Evolutionary conservation across 306 rosid species (phyloP).

Genomic region (Acmispon strigosus): DNA sequence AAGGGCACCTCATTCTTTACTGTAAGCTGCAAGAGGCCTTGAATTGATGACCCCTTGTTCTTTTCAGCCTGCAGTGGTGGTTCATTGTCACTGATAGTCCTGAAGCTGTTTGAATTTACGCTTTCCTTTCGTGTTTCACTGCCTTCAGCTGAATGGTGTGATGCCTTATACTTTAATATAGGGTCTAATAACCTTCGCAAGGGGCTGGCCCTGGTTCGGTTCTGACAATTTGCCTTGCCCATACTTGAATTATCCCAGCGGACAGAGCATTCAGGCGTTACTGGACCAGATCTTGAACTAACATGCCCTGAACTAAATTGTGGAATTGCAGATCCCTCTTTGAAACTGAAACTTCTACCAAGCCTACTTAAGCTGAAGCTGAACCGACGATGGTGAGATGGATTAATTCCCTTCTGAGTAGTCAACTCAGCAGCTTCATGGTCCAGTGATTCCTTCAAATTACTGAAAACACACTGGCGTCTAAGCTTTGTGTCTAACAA

Average conservation of each 20-base stretch:
- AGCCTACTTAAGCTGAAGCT: conserved; percentile 84
- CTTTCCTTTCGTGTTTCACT: conserved; percentile 30
- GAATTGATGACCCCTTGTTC: conserved; percentile 41
- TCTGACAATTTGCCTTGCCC: conserved; percentile 45
- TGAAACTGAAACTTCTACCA: conserved; percentile 92
- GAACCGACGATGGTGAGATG: conserved; percentile 69
- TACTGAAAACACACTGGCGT: conserved; percentile 22
- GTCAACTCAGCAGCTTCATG: conserved; percentile 53
- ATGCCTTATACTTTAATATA: conserved; percentile 53
- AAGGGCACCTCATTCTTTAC: conserved; percentile 69
- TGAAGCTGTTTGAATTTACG: conserved; percentile 29
- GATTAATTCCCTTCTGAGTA: conserved; percentile 37
- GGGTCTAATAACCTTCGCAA: conserved; percentile 72
- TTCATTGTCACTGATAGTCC: conserved; percentile 26
- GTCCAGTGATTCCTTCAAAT: conserved; percentile 25
- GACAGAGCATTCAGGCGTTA: conserved; percentile 47
- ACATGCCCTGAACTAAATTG: conserved; percentile 42
- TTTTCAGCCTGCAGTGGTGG: conserved; percentile 33
- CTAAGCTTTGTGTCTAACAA: conserved; percentile 19
- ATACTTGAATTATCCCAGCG: conserved; percentile 40
- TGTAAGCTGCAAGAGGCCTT: conserved; percentile 66
- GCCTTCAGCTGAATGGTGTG: conserved; percentile 38
- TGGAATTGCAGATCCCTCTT: conserved; percentile 56
- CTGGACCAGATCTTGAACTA: conserved; percentile 68
- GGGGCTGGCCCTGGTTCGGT: conserved; percentile 65